These are phyloP conservation scores for Chlamydomonas sphaeroides DNA, from an alignment of 139 green algal species.

Conservation along the genomic window DNA sequence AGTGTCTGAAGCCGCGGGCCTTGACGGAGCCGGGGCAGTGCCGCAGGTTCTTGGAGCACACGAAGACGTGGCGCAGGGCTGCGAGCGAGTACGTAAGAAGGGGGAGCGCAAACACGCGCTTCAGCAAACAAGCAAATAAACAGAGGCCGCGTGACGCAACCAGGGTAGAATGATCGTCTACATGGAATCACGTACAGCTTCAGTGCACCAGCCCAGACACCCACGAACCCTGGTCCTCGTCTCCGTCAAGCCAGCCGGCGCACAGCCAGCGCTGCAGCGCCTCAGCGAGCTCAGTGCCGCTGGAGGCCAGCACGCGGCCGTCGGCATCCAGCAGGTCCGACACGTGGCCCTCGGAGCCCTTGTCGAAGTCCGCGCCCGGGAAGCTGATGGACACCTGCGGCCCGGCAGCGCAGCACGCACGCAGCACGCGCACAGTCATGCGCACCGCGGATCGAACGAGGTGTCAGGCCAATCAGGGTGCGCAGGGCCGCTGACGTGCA, in stretches of 20 bases:
- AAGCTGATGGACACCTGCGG: slow-evolving; percentile 37
- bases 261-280: slow-evolving; percentile 22
- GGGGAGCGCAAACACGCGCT: too few relatives aligned
- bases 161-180: too few relatives aligned
- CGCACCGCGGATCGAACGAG: too few relatives aligned
- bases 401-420: too few relatives aligned
- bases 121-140: too few relatives aligned
- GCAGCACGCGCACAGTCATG: neutral
- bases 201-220: neutral
- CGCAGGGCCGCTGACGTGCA: too few relatives aligned
- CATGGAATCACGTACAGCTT: neutral
- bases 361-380: slow-evolving; percentile 34
- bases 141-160: too few relatives aligned
- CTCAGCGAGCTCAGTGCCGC: slow-evolving; percentile 33
- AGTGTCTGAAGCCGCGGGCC: slow-evolving; percentile 12
- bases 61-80: slow-evolving; percentile 28
- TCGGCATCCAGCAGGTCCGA: neutral
- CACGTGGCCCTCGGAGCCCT: slow-evolving; percentile 24
- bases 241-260: slow-evolving; percentile 4
- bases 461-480: too few relatives aligned
- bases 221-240: neutral
- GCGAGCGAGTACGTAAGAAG: neutral
- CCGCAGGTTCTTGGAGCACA: slow-evolving; percentile 28
- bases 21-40: slow-evolving; percentile 7
- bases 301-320: slow-evolving; percentile 6